Conservation (phyloP, 2,329 filamentous ascomycete species). For the Chaetomiaceae sp. region DNA sequence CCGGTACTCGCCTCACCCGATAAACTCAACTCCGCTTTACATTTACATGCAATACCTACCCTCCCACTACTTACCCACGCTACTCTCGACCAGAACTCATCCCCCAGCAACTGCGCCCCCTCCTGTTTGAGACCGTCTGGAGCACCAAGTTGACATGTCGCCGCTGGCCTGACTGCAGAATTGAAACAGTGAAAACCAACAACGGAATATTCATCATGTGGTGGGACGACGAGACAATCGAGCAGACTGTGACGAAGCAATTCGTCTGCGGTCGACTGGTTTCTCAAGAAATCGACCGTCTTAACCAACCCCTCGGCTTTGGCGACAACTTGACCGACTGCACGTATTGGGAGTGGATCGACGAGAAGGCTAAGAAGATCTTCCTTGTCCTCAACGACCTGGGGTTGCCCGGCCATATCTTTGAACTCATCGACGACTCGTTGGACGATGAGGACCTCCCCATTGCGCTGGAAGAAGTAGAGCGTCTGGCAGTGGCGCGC, state of each 20-base stretch:
- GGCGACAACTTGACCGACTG: conserved; percentile 65
- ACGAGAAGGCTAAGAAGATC: conserved; percentile 62
- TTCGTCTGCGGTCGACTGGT: conserved; percentile 63
- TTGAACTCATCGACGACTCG: conserved; percentile 68
- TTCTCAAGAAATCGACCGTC: conserved; percentile 56
- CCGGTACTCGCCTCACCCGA: too few relatives aligned
- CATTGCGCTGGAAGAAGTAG: conserved; percentile 60
- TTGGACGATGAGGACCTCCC: conserved; percentile 76
- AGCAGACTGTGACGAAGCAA: conserved; percentile 62
- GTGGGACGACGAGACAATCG: conserved; percentile 69
- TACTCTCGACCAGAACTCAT: too few relatives aligned
- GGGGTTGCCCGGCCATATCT: conserved; percentile 68
- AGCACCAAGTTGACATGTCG: too few relatives aligned
- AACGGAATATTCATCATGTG: conserved; percentile 39
- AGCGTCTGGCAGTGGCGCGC: conserved; percentile 57
- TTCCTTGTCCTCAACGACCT: conserved; percentile 69
- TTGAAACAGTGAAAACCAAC: too few relatives aligned
- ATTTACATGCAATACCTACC: too few relatives aligned
- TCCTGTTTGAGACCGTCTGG: too few relatives aligned
- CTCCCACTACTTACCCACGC: not conserved
- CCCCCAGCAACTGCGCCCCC: not conserved
- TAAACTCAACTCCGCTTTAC: too few relatives aligned
- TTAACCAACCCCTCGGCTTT: conserved; percentile 62
- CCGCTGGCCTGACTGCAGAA: not conserved
- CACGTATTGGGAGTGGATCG: conserved; percentile 76